Base-by-base conservation (phyloP, 2,329 filamentous ascomycete genomes). In the Daldinia sp. region DNA sequence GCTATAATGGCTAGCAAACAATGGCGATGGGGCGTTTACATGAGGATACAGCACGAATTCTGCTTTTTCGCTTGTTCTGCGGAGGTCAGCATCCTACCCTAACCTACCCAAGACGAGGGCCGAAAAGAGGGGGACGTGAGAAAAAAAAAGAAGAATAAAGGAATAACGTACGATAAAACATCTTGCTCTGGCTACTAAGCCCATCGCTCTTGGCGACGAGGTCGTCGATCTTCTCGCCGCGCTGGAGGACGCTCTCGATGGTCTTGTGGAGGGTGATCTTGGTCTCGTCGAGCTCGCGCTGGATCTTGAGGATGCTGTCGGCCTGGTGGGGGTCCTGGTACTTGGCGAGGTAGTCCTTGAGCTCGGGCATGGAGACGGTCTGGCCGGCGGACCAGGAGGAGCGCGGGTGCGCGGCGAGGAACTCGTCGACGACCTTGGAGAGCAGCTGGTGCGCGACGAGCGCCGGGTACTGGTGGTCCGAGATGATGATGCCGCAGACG, bases 221-320 rank as follows among this genome's bases (percentile, higher is more conserved):
- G 75, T 92, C 93, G 78, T 98, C 95, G 74, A 99, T 93, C 87
- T 98, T 98, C 88, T 98, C 94, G 46, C 94, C 96, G 69, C 96
- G 88, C 85, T 98, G 91, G 77, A 98, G 81, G 59, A 91, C 90
- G 76, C 89, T 92, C 84, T 97, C 92, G 76, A 97, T 98, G 50
- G 96, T 98, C 88, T 98, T 97, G 84, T 98, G 94, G 75, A 99
- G 86, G 67, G 97, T 91, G 78, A 97, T 94, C 88, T 98, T 98
- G 68, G 95, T 98, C 86, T 98, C 94, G 78, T 98, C 94, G 69
- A 99, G 86, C 84, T 99, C 94, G 83, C 93, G 92, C 82, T 98
- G 95, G 76, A 99, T 98, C 86, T 93, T 94, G 85, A 93, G 89
- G 79, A 98, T 97, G 81, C 91, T 95, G 83, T 97, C 94, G 73